These are phyloP conservation scores for Prunus kanzakura DNA, from an alignment of 306 rosid species.

Conservation along the genomic window DNA sequence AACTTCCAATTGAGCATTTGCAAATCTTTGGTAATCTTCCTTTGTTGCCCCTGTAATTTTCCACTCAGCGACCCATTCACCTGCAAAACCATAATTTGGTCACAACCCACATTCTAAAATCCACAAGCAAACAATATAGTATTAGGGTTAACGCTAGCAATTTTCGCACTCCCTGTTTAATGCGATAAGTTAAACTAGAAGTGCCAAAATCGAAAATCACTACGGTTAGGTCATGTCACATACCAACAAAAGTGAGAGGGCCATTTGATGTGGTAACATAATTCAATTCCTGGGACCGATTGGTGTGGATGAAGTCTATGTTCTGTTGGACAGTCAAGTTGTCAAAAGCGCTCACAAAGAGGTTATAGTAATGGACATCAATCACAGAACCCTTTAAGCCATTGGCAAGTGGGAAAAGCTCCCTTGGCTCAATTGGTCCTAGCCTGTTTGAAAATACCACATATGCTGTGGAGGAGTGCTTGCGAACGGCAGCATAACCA, in stretches of 20 bases:
- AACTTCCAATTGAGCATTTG: slow-evolving; percentile 52
- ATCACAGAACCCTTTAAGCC: slow-evolving; percentile 44
- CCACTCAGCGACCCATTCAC: slow-evolving; percentile 87
- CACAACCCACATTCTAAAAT: neutral
- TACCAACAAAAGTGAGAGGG: slow-evolving; percentile 74
- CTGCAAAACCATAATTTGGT: slow-evolving; percentile 24
- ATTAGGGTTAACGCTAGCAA: neutral
- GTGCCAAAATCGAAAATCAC: neutral
- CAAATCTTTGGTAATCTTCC: slow-evolving; percentile 60
- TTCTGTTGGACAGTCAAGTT: slow-evolving; percentile 50
- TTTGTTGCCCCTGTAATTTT: slow-evolving; percentile 40
- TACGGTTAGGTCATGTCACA: neutral
- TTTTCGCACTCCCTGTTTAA: neutral
- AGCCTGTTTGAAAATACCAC: slow-evolving; percentile 60
- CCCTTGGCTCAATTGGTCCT: slow-evolving; percentile 38
- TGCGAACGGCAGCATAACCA: slow-evolving; percentile 58
- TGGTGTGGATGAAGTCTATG: slow-evolving; percentile 50
- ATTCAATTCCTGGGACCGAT: slow-evolving; percentile 42
- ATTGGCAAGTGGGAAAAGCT: slow-evolving; percentile 55
- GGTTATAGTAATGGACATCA: slow-evolving; percentile 71
- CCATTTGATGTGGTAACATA: slow-evolving; percentile 62
- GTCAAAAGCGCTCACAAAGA: slow-evolving; percentile 34
- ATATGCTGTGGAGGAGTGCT: slow-evolving; percentile 41
- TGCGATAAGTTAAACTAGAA: neutral
- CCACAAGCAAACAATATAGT: neutral